Percentiles rank a stretch among this genome's conserved stretches.
Evolutionary conservation across 495 filamentous ascomycete species (phyloP).

Genomic region (Penicillium verhagenii): DNA sequence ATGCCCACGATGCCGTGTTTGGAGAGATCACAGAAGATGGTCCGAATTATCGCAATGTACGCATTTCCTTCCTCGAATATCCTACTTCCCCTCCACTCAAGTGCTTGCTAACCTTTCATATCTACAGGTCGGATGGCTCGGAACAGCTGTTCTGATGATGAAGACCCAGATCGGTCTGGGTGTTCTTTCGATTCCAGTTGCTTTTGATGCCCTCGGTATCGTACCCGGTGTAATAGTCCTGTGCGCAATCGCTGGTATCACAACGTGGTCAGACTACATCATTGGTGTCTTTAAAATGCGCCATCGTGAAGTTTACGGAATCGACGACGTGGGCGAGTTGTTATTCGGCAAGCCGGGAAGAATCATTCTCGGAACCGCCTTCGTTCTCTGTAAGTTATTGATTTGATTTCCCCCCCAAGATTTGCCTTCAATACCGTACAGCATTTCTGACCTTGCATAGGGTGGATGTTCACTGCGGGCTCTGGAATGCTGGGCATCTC

Average conservation of each 20-base stretch:
- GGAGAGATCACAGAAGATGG: constrained; percentile 20
- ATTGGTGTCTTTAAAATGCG: constrained; percentile 68
- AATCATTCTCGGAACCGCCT: constrained; percentile 57
- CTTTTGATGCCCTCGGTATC: constrained; percentile 62
- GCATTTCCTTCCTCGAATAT: not conserved
- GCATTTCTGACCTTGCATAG: constrained; percentile 53
- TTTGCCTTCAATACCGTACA: not conserved
- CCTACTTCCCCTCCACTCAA: not conserved
- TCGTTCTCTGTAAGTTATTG: constrained; percentile 39
- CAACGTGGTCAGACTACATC: constrained; percentile 72
- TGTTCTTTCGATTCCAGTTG: constrained; percentile 57
- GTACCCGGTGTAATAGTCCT: constrained; percentile 53
- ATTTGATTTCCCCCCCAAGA: no score
- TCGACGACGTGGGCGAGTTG: constrained; percentile 65
- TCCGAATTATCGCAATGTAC: constrained; percentile 22
- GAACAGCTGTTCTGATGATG: constrained; percentile 41
- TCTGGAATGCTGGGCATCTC: constrained; percentile 64
- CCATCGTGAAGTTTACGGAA: constrained; percentile 63
- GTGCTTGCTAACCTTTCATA: not conserved
- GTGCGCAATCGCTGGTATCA: constrained; percentile 55
- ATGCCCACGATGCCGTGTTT: constrained; percentile 20
- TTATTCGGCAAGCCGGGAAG: constrained; percentile 62
- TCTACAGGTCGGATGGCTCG: constrained; percentile 38
- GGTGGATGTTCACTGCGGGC: constrained; percentile 40
- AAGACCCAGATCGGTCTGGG: constrained; percentile 58